phyloP scores from a whole-genome alignment of 148 eudicot species.

The Arctostaphylos glauca region DNA sequence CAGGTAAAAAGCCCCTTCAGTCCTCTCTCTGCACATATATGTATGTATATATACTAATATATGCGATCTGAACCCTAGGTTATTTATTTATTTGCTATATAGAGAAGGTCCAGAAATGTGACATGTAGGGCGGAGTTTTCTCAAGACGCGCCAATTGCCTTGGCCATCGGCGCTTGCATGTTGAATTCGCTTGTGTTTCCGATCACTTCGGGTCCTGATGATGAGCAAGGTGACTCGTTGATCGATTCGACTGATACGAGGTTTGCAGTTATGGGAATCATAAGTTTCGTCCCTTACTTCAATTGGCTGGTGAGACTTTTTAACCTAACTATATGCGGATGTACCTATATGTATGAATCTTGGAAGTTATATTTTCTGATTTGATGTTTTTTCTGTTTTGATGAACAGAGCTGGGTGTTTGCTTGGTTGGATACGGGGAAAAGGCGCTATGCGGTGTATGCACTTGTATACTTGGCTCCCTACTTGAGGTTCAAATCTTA shows the following conservation, averaged over 20 bases:
- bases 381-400: background rate
- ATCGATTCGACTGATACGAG: slow-evolving; percentile 67
- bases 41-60: background rate
- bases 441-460: slow-evolving; percentile 78
- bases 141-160: slow-evolving; percentile 61
- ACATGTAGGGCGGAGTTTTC: slow-evolving; percentile 63
- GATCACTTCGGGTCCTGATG: slow-evolving; percentile 26
- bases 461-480: slow-evolving; percentile 89
- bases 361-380: background rate
- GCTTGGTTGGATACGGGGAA: slow-evolving; percentile 82
- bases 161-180: slow-evolving; percentile 80
- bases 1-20: slow-evolving; percentile 15
- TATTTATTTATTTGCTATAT: background rate
- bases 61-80: background rate
- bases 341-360: background rate
- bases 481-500: slow-evolving; percentile 56
- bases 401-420: slow-evolving; percentile 81
- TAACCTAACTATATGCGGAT: background rate
- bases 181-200: slow-evolving; percentile 67
- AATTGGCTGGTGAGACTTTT: slow-evolving; percentile 78
- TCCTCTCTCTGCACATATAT: background rate
- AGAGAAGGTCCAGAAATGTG: slow-evolving; percentile 32
- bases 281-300: slow-evolving; percentile 90
- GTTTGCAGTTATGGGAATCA: slow-evolving; percentile 82
- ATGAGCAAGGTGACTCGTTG: slow-evolving; percentile 35